Conservation (phyloP, 2,329 filamentous ascomycete genomes). For the Ceratocystis cacaofunesta region DNA sequence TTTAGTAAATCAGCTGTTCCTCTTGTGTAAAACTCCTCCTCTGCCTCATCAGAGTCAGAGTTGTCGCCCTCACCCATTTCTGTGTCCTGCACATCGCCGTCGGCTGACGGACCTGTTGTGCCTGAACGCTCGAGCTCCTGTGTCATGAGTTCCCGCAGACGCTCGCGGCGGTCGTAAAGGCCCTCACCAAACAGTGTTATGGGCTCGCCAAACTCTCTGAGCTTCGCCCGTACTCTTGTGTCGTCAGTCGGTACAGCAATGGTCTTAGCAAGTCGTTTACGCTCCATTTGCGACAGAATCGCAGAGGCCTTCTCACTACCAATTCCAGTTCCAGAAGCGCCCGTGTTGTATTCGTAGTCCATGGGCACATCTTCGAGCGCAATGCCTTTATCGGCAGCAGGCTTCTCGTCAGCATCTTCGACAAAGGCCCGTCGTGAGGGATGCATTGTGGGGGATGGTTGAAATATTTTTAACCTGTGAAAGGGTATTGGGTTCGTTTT, state of each 20-base stretch:
- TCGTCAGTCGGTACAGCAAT: slow-evolving; percentile 93
- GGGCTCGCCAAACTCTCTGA: slow-evolving; percentile 81
- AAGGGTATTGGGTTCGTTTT: background rate
- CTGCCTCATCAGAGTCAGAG: slow-evolving; percentile 51
- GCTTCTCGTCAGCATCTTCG: slow-evolving; percentile 57
- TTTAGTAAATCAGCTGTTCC: slow-evolving; percentile 60
- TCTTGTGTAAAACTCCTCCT: slow-evolving; percentile 91
- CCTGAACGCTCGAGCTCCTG: slow-evolving; percentile 45
- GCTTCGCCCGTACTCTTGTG: slow-evolving; percentile 60
- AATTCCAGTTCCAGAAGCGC: slow-evolving; percentile 47
- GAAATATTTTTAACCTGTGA: background rate
- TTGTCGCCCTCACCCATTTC: slow-evolving; percentile 34
- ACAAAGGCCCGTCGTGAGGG: slow-evolving; percentile 87
- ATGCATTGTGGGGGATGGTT: slow-evolving; percentile 47
- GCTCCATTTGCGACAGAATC: slow-evolving; percentile 74
- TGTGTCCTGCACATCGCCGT: slow-evolving; percentile 23
- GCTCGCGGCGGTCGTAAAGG: slow-evolving; percentile 68
- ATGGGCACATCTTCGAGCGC: slow-evolving; percentile 38
- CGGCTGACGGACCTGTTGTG: slow-evolving; percentile 31
- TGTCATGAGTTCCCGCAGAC: slow-evolving; percentile 66
- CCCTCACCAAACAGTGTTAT: slow-evolving; percentile 91
- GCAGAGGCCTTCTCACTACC: slow-evolving; percentile 71
- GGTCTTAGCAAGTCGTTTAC: slow-evolving; percentile 74
- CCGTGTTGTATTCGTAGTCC: slow-evolving; percentile 77
- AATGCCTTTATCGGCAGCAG: slow-evolving; percentile 24